Evolutionary conservation across 371 early-diverging fungal species (phyloP).

Genomic region (Syncephalastrum monosporum): DNA sequence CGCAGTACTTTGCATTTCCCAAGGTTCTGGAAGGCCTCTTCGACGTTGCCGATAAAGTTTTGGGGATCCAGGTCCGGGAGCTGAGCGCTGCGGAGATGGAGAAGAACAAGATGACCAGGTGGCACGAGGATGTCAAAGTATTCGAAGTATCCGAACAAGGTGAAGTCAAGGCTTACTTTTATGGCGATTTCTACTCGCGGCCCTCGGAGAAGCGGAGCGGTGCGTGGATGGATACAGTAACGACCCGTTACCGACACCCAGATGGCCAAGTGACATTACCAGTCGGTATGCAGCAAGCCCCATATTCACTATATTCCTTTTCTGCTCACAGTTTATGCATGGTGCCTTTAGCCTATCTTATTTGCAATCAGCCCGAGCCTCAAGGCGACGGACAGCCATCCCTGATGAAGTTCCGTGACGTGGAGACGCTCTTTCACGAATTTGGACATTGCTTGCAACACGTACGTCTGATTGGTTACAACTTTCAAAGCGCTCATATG

Average conservation of each 20-base stretch:
- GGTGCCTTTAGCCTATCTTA: conserved; percentile 49
- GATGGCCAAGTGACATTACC: conserved; percentile 51
- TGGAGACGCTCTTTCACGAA: conserved; percentile 68
- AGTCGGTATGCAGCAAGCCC: conserved; percentile 31
- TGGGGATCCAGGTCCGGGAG: conserved; percentile 60
- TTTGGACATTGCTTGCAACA: conserved; percentile 73
- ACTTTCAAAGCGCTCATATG: background rate
- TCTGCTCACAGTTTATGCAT: background rate
- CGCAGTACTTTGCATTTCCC: conserved; percentile 63
- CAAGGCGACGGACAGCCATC: conserved; percentile 48
- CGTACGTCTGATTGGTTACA: conserved; percentile 18
- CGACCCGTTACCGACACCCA: conserved; percentile 52
- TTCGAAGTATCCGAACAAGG: conserved; percentile 59
- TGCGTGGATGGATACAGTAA: conserved; percentile 77
- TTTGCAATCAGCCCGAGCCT: conserved; percentile 68
- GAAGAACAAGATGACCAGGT: conserved; percentile 41
- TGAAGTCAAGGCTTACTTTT: conserved; percentile 60
- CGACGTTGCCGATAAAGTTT: conserved; percentile 54
- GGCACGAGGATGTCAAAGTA: conserved; percentile 68
- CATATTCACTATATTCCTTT: background rate
- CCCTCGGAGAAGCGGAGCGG: conserved; percentile 69
- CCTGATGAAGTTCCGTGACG: conserved; percentile 65
- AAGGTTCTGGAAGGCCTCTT: conserved; percentile 62
- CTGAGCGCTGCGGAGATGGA: conserved; percentile 35
- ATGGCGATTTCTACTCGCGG: conserved; percentile 67